phyloP scores from a whole-genome alignment of 2,329 filamentous ascomycete species.

The Neofusicoccum sp. region DNA sequence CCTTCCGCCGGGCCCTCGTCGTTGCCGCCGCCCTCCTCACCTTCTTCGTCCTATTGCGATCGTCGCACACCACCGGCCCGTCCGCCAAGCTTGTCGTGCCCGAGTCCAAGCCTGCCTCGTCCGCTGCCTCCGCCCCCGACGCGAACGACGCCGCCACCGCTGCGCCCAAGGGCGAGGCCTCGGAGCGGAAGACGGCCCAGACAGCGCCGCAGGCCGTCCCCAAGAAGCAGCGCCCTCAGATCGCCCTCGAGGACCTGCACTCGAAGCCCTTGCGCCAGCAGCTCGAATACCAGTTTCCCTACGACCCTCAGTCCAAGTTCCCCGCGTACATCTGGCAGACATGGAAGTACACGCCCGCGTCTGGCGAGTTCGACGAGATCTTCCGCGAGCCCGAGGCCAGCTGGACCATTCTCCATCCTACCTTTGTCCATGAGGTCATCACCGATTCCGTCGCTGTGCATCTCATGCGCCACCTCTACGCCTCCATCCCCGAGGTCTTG shows the following conservation, averaged over 20 bases:
- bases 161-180: conserved; percentile 14
- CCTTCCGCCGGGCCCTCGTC: conserved; percentile 72
- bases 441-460: conserved; percentile 84
- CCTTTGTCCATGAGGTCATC: conserved; percentile 94
- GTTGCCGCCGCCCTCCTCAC: conserved; percentile 68
- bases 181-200: conserved; percentile 16
- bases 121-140: background rate
- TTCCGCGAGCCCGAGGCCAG: conserved; percentile 84
- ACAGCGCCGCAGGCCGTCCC: conserved; percentile 26
- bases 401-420: conserved; percentile 83
- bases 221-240: conserved; percentile 54
- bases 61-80: conserved; percentile 47
- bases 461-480: conserved; percentile 82
- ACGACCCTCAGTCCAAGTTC: conserved; percentile 84
- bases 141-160: background rate
- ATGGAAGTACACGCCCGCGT: conserved; percentile 84
- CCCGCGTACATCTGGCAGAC: conserved; percentile 99
- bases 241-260: conserved; percentile 67
- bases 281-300: conserved; percentile 89
- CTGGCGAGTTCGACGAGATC: conserved; percentile 67
- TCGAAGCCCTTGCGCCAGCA: conserved; percentile 73
- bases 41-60: conserved; percentile 67
- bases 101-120: conserved; percentile 30
- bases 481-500: conserved; percentile 56
- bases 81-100: conserved; percentile 29